Percentiles rank a stretch among this genome's conserved stretches.
Evolutionary conservation across 495 filamentous ascomycete genomes (phyloP).

Genomic region (Penicillium herquei): DNA sequence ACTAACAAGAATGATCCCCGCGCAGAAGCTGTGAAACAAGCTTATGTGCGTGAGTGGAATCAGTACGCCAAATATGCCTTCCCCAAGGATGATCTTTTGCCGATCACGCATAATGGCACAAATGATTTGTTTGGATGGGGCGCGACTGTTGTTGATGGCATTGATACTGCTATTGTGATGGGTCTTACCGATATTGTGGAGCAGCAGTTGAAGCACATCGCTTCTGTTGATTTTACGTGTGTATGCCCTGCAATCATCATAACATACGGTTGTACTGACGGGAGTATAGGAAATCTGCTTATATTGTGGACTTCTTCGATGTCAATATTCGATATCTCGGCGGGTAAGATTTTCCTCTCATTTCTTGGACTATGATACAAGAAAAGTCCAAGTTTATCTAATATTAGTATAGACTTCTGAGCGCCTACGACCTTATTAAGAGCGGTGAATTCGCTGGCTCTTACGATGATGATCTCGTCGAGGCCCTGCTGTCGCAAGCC

Average conservation of each 20-base stretch:
- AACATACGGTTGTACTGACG: conserved; percentile 1
- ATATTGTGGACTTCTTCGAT: conserved; percentile 21
- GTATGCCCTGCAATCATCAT: not conserved
- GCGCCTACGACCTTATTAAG: conserved; percentile 24
- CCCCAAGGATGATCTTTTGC: conserved; percentile 17
- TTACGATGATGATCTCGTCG: conserved; percentile 18
- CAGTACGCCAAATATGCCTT: conserved; percentile 22
- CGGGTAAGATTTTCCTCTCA: conserved; percentile 8
- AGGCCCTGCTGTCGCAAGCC: conserved; percentile 19
- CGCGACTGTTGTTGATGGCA: conserved; percentile 21
- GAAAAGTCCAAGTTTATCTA: too few relatives aligned
- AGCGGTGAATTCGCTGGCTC: conserved; percentile 18
- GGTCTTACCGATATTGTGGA: conserved; percentile 24
- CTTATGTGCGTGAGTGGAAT: conserved; percentile 22
- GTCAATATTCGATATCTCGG: conserved; percentile 23
- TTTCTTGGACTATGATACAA: not conserved
- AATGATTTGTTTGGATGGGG: conserved; percentile 25
- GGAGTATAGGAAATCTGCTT: conserved; percentile 11
- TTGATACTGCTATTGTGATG: conserved; percentile 26
- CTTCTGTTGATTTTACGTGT: conserved; percentile 21
- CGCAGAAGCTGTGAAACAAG: conserved; percentile 19
- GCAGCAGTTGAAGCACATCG: conserved; percentile 20
- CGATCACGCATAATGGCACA: conserved; percentile 16
- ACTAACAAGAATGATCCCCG: conserved; percentile 19
- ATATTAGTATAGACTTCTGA: conserved; percentile 13